phyloP scores from a whole-genome alignment of 129 eudicot species.

The Sambucus nigra region DNA sequence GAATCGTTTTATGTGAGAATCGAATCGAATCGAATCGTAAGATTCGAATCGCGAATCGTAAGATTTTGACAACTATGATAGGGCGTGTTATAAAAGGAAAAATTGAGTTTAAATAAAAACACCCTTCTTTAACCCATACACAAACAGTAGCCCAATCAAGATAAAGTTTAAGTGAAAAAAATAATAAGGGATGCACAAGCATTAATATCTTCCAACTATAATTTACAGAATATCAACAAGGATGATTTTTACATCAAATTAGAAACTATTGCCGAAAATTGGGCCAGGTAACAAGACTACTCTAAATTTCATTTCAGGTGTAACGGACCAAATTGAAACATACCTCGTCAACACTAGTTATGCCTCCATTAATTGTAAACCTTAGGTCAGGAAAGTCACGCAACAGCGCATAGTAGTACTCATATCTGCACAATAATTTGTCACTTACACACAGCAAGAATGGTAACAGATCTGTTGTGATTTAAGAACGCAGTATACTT shows the following conservation, averaged over 20 bases:
- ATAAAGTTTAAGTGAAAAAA: no score
- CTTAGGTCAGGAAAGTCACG: slow-evolving; percentile 94
- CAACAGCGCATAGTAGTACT: slow-evolving; percentile 80
- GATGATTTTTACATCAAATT: neutral
- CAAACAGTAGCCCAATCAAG: no score
- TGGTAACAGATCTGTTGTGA: neutral
- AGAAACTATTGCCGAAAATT: neutral
- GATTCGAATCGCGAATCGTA: no score
- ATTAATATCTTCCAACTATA: neutral
- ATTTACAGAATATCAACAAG: neutral
- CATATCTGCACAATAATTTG: slow-evolving; percentile 48
- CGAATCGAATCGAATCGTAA: no score
- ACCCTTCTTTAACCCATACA: no score
- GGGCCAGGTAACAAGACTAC: no score
- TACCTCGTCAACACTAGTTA: slow-evolving; percentile 77
- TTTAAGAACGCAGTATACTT: no score
- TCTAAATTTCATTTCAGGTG: neutral
- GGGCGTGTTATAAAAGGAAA: no score
- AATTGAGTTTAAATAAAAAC: no score
- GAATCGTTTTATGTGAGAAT: no score
- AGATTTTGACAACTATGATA: no score
- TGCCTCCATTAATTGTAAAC: slow-evolving; percentile 92
- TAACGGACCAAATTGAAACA: slow-evolving; percentile 1
- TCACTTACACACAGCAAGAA: slow-evolving; percentile 1
- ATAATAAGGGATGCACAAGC: no score